Evolutionary conservation across 1,284 basidiomycete species (phyloP).

Genomic region (Malassezia pachydermatis): DNA sequence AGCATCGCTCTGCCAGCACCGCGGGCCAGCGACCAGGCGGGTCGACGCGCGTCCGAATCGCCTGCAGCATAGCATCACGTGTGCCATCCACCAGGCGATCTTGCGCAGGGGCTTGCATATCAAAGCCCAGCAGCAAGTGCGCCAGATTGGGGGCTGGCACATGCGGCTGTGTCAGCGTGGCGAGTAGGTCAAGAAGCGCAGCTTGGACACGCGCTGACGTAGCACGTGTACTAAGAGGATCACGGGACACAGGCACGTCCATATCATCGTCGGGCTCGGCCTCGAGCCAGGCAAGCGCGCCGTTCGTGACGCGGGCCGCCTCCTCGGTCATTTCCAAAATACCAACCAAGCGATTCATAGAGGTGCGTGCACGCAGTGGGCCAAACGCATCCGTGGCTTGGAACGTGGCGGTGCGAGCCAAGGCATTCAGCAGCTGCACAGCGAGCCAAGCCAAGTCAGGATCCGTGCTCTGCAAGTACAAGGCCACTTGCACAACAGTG

Average conservation of each 20-base stretch:
- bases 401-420: conserved; percentile 56
- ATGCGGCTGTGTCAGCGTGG: conserved; percentile 62
- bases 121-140: conserved; percentile 76
- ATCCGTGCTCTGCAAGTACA: conserved; percentile 64
- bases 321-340: conserved; percentile 73
- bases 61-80: conserved; percentile 4
- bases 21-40: conserved; percentile 55
- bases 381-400: conserved; percentile 55
- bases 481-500: conserved; percentile 70
- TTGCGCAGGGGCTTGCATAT: conserved; percentile 49
- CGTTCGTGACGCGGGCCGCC: conserved; percentile 72
- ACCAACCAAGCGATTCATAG: conserved; percentile 59
- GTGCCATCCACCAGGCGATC: conserved; percentile 8
- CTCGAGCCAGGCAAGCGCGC: conserved; percentile 64
- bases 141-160: conserved; percentile 71
- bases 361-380: conserved; percentile 39
- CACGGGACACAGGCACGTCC: conserved; percentile 46
- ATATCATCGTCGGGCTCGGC: conserved; percentile 39
- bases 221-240: conserved; percentile 1
- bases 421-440: conserved; percentile 65
- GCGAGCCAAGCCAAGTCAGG: conserved; percentile 69
- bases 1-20: conserved; percentile 72
- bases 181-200: conserved; percentile 74
- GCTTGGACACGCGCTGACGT: conserved; percentile 61
- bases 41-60: conserved; percentile 44